Conservation (phyloP, 225 moss, liverwort and hornwort species). For the Takakia lepidozioides region DNA sequence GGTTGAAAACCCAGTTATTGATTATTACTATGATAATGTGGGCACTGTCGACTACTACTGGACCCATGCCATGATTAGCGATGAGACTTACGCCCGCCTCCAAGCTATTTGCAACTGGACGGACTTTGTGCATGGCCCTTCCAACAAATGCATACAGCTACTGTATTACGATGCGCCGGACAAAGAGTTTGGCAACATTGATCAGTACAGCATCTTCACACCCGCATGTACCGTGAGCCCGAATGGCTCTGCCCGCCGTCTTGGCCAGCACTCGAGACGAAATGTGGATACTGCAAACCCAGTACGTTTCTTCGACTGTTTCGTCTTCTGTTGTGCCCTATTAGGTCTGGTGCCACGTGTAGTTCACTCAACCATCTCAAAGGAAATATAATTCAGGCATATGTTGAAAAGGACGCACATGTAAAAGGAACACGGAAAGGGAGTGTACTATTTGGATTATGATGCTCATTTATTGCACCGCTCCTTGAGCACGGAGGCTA, state of each 20-base stretch:
- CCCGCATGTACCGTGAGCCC: slow-evolving; percentile 17
- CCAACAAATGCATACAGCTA: background rate
- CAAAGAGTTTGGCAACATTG: slow-evolving; percentile 36
- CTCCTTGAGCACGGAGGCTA: too few species aligned
- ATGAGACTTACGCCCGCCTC: slow-evolving; percentile 48
- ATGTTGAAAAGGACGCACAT: too few species aligned
- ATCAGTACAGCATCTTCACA: slow-evolving; percentile 51
- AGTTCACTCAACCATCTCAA: too few species aligned
- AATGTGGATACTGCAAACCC: slow-evolving; percentile 8
- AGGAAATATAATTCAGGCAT: too few species aligned
- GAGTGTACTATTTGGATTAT: too few species aligned
- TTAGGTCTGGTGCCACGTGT: too few species aligned
- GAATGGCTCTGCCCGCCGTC: too few species aligned
- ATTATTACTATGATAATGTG: slow-evolving; percentile 35
- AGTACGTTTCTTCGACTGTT: background rate
- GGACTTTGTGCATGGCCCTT: slow-evolving; percentile 3
- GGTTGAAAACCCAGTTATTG: slow-evolving; percentile 63
- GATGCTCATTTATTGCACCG: too few species aligned
- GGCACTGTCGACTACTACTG: slow-evolving; percentile 64
- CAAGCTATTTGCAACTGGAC: slow-evolving; percentile 40
- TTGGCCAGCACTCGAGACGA: background rate
- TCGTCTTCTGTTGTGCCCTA: too few species aligned
- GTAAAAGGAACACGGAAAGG: too few species aligned
- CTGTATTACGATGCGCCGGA: slow-evolving; percentile 28
- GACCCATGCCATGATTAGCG: slow-evolving; percentile 70